Evolutionary conservation across 148 eudicot species (phyloP), one percentile per base, ranked within the genome.

Genomic region (Arbutus unedo): DNA sequence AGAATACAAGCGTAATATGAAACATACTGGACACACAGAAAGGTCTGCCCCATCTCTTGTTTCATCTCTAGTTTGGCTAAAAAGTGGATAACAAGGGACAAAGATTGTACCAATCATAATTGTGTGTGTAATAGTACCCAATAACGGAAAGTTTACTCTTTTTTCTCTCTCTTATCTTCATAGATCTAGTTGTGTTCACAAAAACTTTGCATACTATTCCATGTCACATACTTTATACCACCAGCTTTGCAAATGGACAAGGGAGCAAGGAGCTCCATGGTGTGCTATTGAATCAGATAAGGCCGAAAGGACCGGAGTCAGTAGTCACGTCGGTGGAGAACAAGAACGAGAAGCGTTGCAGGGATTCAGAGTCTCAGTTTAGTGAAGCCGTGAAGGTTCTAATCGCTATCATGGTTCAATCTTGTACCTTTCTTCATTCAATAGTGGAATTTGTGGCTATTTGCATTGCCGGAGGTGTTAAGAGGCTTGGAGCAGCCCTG

Each of bases 1-100:
- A 66, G 25, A 66, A 66, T 25, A 66, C 2, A 25, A 66, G 16
- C 9, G 44, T 3, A 4, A 11, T 4, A 66, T 2, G 18, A 66
- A 66, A 66, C 71, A 66, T 7, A 10, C 41, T 23, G 70, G 41
- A 64, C 41, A 64, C 11, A 43, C 15, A 66, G 44, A 66, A 15
- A 11, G 71, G 31, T 66, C 71, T 25, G 71, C 44, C 16, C 71
- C 71, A 31, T 66, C 71, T 11, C 44, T 31, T 25, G 10, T 23
- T 66, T 66, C 71, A 64, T 66, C 43, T 25, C 71, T 66, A 66
- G 71, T 25, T 25, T 66, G 71, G 71, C 16, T 66, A 11, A 66
- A 66, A 16, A 31, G 13, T 64, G 70, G 70, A 64, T 64, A 64
- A 8, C 41, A 25, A 64, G 41, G 70, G 70, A 64, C 25, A 64